Percentiles rank a stretch among this genome's conserved stretches.
Conservation (phyloP, 139 green algal genomes). For the Edaphochlamys debaryana region DNA sequence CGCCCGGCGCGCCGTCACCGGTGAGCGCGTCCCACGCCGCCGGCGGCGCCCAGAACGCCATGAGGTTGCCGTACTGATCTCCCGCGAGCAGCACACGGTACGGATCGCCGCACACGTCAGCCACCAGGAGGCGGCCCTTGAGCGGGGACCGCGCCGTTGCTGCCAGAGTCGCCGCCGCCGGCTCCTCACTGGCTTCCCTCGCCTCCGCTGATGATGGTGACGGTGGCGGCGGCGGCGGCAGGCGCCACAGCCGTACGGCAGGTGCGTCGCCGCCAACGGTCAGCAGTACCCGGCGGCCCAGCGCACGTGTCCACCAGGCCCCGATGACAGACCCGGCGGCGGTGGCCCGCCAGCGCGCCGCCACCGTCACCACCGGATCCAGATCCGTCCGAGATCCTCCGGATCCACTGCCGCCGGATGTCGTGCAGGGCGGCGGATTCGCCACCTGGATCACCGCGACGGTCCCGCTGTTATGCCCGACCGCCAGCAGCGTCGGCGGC, state of each 20-base stretch:
- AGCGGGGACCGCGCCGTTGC: slow-evolving; percentile 25
- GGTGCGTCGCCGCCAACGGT: background rate
- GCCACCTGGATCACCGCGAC: too few species aligned
- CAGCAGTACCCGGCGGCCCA: slow-evolving; percentile 12
- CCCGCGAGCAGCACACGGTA: slow-evolving; percentile 17
- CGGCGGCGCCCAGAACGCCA: slow-evolving; percentile 19
- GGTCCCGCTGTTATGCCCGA: too few species aligned
- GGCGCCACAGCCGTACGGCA: slow-evolving; percentile 15
- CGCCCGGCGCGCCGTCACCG: background rate
- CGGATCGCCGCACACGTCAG: background rate
- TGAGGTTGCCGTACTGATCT: slow-evolving; percentile 39
- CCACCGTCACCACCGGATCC: background rate
- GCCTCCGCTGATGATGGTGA: background rate
- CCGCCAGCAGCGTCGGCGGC: too few species aligned
- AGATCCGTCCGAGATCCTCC: too few species aligned
- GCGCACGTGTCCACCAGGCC: background rate
- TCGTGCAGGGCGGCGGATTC: too few species aligned
- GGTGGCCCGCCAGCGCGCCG: slow-evolving; percentile 11
- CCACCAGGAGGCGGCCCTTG: slow-evolving; percentile 16
- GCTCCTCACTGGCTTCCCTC: background rate
- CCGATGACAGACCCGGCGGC: slow-evolving; percentile 1
- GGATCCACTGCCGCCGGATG: too few species aligned
- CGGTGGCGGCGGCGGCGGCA: background rate
- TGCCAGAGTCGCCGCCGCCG: background rate
- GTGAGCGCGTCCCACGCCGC: background rate